These are phyloP conservation scores for Didymella segeticola DNA, from an alignment of 2,329 filamentous ascomycete genomes.

Conservation along the genomic window DNA sequence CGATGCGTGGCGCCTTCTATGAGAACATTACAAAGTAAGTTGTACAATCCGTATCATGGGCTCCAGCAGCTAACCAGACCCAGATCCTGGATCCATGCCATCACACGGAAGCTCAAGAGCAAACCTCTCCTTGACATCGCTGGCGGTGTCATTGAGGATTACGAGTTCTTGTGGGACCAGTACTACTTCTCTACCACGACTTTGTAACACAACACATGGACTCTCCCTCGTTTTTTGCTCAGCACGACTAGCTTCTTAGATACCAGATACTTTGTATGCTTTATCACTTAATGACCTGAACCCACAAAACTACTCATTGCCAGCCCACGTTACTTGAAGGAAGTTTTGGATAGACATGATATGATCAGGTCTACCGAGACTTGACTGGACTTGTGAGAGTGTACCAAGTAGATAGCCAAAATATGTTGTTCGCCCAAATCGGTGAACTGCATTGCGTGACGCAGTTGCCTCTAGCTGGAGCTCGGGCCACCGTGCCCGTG, in stretches of 20 bases:
- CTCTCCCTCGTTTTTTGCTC: neutral
- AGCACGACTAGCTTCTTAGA: slow-evolving; percentile 21
- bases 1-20: slow-evolving; percentile 96
- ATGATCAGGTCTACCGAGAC: neutral
- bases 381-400: too few species aligned
- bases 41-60: neutral
- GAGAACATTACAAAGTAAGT: slow-evolving; percentile 79
- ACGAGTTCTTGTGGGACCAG: slow-evolving; percentile 97
- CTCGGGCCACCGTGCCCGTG: slow-evolving; percentile 19
- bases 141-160: slow-evolving; percentile 88
- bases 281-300: slow-evolving; percentile 1
- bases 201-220: slow-evolving; percentile 45
- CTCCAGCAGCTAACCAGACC: slow-evolving; percentile 24
- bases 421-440: too few species aligned
- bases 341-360: neutral
- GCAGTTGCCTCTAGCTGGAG: slow-evolving; percentile 29
- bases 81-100: slow-evolving; percentile 68
- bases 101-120: slow-evolving; percentile 73
- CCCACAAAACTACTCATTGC: neutral
- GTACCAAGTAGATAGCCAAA: too few species aligned
- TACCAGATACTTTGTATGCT: slow-evolving; percentile 27
- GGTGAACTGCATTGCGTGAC: slow-evolving; percentile 17
- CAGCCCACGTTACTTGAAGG: neutral
- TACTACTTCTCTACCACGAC: slow-evolving; percentile 85
- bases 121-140: slow-evolving; percentile 81